These are phyloP conservation scores for Xerocomus spinulosus DNA, from an alignment of 768 basidiomycete species.

Conservation along the genomic window DNA sequence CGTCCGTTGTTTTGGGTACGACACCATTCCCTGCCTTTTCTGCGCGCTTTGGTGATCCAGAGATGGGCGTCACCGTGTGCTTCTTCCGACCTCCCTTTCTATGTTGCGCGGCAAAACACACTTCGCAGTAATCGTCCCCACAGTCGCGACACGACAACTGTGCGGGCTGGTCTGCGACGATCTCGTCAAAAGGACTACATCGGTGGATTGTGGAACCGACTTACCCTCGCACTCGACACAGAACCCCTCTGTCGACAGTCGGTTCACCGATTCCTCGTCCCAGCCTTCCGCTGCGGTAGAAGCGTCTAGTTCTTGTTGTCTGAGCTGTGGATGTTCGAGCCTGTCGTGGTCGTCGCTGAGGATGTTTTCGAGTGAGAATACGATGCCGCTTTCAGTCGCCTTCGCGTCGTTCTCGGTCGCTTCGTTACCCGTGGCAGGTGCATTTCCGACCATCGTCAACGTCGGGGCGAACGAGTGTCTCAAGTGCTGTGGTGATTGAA, in stretches of 20 bases:
- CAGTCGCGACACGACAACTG: constrained; percentile 70
- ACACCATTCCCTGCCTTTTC: constrained; percentile 3
- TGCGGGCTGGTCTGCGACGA: constrained; percentile 69
- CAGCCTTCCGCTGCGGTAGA: constrained; percentile 47
- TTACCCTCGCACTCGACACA: constrained; percentile 87
- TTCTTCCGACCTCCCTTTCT: constrained; percentile 72
- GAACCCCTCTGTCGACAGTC: constrained; percentile 53
- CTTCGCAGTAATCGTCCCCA: constrained; percentile 71
- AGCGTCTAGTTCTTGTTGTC: constrained; percentile 30
- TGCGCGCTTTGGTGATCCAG: constrained; percentile 10
- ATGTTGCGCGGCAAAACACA: constrained; percentile 83
- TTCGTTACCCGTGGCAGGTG: constrained; percentile 10
- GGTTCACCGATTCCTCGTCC: constrained; percentile 58
- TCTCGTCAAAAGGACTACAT: neutral
- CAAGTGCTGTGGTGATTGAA: constrained; percentile 12
- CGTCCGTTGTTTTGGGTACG: constrained; percentile 4
- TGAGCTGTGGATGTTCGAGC: constrained; percentile 49
- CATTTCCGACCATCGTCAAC: constrained; percentile 20
- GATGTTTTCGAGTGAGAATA: constrained; percentile 67
- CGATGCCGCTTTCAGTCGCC: constrained; percentile 5
- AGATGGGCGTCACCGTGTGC: constrained; percentile 52
- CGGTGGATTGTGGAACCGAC: constrained; percentile 11
- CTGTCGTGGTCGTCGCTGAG: constrained; percentile 58
- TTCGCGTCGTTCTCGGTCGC: constrained; percentile 8
- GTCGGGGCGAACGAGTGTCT: too few species aligned